Percentiles rank a stretch among this genome's conserved stretches.
phyloP scores from a whole-genome alignment of 331 rosid species.

The Saraca asoca region DNA sequence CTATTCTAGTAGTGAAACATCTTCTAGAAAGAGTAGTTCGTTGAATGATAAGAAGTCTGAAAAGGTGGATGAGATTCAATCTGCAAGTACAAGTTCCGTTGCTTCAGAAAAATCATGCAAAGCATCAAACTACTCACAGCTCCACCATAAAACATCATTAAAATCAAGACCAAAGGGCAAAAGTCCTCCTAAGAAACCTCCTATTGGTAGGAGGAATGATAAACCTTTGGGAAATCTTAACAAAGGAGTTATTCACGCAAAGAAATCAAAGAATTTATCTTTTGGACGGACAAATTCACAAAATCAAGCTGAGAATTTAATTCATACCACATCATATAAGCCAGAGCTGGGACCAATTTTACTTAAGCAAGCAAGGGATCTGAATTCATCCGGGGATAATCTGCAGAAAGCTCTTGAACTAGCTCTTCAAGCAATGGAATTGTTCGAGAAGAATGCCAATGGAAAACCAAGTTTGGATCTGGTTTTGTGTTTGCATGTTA shows the following conservation, averaged over 20 bases:
- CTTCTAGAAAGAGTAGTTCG: constrained; percentile 43
- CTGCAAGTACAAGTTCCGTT: constrained; percentile 42
- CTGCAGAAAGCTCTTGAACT: constrained; percentile 70
- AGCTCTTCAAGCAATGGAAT: constrained; percentile 70
- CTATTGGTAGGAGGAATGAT: constrained; percentile 44
- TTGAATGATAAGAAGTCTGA: constrained; percentile 45
- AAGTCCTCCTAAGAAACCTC: constrained; percentile 55
- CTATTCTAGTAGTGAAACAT: constrained; percentile 45
- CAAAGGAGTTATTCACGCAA: constrained; percentile 34
- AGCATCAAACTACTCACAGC: constrained; percentile 30
- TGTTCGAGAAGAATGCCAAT: constrained; percentile 56
- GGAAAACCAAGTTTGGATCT: constrained; percentile 72
- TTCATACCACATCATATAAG: constrained; percentile 44
- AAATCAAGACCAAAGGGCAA: constrained; percentile 53
- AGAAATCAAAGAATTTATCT: constrained; percentile 45
- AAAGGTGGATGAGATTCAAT: constrained; percentile 33
- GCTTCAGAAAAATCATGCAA: constrained; percentile 41
- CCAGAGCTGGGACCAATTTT: constrained; percentile 67
- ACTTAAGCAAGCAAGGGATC: constrained; percentile 79
- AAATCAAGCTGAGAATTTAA: constrained; percentile 37
- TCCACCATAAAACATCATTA: constrained; percentile 34
- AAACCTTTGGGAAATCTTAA: constrained; percentile 50
- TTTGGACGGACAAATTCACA: constrained; percentile 39
- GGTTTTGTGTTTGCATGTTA: constrained; percentile 84
- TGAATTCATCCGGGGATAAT: constrained; percentile 71